Percentiles rank a stretch among this genome's conserved stretches.
phyloP scores from a whole-genome alignment of 75 land plant species.

The Pinus taeda region DNA sequence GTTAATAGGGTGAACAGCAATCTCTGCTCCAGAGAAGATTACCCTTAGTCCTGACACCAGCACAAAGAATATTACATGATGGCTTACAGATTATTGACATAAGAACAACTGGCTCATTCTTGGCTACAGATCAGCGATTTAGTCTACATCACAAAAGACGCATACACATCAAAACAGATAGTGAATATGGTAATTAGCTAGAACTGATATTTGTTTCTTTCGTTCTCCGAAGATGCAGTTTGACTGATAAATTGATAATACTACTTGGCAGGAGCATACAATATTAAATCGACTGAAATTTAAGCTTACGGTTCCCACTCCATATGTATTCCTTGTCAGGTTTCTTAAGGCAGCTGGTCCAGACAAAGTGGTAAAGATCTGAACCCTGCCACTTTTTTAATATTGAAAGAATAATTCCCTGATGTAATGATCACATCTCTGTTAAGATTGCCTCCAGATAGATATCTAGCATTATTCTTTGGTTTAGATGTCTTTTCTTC shows the following conservation, averaged over 20 bases:
- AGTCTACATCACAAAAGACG: conserved; percentile 62
- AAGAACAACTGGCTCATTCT: not conserved
- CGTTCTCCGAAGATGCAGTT: not conserved
- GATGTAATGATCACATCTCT: not conserved
- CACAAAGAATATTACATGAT: too few species aligned
- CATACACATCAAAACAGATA: conserved; percentile 66
- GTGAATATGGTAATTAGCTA: conserved; percentile 51
- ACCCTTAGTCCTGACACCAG: too few species aligned
- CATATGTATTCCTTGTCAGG: conserved; percentile 76
- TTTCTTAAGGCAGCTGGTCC: conserved; percentile 74
- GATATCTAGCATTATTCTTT: conserved; percentile 60
- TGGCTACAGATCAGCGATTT: conserved; percentile 61
- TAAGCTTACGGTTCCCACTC: conserved; percentile 80
- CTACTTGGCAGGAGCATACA: conserved; percentile 36
- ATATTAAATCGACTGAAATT: conserved; percentile 74
- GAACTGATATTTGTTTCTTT: too few species aligned
- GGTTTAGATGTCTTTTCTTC: conserved; percentile 70
- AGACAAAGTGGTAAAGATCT: conserved; percentile 47
- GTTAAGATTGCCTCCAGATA: conserved; percentile 23
- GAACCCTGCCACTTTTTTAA: not conserved
- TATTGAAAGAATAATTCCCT: not conserved
- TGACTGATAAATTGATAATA: not conserved
- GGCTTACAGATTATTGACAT: not conserved
- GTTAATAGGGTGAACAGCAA: too few species aligned
- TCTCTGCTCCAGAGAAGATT: too few species aligned